These are phyloP conservation scores for Delphinella strobiligena DNA, from an alignment of 2,329 filamentous ascomycete species.

Conservation along the genomic window DNA sequence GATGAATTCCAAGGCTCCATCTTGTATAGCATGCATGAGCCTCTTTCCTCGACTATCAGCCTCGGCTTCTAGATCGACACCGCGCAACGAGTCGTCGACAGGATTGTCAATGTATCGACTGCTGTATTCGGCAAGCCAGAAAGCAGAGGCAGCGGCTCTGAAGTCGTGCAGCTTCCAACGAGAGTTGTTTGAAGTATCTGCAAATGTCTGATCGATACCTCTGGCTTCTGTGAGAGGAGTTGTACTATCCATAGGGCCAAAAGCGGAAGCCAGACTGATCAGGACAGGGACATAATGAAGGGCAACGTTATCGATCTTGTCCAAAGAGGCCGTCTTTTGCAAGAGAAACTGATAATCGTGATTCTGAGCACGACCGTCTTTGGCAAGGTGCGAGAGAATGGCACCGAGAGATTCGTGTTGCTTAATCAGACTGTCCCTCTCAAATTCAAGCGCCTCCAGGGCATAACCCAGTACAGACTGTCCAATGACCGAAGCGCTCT, in stretches of 20 bases:
- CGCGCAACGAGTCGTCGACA: constrained; percentile 44
- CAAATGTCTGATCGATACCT: constrained; percentile 56
- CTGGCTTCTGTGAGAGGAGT: constrained; percentile 57
- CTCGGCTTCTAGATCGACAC: constrained; percentile 54
- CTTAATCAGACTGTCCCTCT: constrained; percentile 65
- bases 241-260: constrained; percentile 65
- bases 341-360: constrained; percentile 67
- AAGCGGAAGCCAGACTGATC: constrained; percentile 62
- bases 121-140: constrained; percentile 91
- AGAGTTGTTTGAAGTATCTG: constrained; percentile 52
- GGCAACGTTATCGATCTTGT: constrained; percentile 62
- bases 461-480: constrained; percentile 52
- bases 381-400: constrained; percentile 68
- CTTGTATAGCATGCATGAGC: constrained; percentile 49
- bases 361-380: constrained; percentile 56
- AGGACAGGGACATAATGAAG: constrained; percentile 77
- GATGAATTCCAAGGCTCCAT: constrained; percentile 87
- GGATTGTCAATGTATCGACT: constrained; percentile 73
- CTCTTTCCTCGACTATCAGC: constrained; percentile 55
- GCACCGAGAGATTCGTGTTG: constrained; percentile 83
- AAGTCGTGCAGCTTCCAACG: constrained; percentile 64
- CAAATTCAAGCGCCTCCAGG: constrained; percentile 67
- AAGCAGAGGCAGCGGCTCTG: constrained; percentile 64
- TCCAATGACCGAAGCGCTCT: constrained; percentile 63
- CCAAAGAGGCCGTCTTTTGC: constrained; percentile 52